Evolutionary conservation across 169 alveolate genomes (phyloP).

Genomic region (Eimeria tenella): DNA sequence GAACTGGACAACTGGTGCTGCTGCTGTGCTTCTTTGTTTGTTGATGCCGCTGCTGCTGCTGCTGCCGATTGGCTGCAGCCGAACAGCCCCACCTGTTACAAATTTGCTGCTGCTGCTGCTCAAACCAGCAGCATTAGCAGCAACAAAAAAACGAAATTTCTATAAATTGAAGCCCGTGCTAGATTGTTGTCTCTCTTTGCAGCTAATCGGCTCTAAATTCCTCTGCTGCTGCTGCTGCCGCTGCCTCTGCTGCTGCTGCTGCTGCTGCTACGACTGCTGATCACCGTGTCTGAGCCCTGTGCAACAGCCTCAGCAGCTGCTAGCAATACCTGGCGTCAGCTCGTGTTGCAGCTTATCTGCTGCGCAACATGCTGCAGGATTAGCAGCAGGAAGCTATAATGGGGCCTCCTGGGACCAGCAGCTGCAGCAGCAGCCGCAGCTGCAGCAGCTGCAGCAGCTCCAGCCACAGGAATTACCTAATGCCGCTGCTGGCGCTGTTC

Average conservation of each 20-base stretch:
- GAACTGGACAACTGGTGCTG: too few relatives aligned
- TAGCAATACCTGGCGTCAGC: neutral
- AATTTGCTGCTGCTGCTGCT: too few relatives aligned
- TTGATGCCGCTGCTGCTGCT: too few relatives aligned
- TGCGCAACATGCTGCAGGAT: neutral
- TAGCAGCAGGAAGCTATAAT: neutral
- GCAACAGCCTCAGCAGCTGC: neutral
- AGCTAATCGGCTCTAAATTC: neutral
- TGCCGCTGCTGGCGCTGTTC: conserved; percentile 1
- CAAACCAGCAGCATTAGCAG: too few relatives aligned
- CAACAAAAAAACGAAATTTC: neutral
- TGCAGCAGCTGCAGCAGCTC: conserved; percentile 22
- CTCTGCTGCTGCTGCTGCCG: conserved; percentile 44
- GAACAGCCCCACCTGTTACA: too few relatives aligned
- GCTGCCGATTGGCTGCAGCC: too few relatives aligned
- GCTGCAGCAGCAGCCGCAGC: conserved; percentile 20
- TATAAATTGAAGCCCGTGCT: neutral
- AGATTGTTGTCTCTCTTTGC: neutral
- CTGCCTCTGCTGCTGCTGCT: conserved; percentile 30
- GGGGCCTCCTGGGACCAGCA: neutral
- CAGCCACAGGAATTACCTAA: conserved; percentile 7
- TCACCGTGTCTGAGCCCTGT: neutral
- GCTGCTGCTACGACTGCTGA: conserved; percentile 15
- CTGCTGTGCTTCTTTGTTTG: too few relatives aligned
- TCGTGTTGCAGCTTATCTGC: neutral